Base-by-base conservation (phyloP, 2,329 filamentous ascomycete species). In the Cladorrhinum sp. region DNA sequence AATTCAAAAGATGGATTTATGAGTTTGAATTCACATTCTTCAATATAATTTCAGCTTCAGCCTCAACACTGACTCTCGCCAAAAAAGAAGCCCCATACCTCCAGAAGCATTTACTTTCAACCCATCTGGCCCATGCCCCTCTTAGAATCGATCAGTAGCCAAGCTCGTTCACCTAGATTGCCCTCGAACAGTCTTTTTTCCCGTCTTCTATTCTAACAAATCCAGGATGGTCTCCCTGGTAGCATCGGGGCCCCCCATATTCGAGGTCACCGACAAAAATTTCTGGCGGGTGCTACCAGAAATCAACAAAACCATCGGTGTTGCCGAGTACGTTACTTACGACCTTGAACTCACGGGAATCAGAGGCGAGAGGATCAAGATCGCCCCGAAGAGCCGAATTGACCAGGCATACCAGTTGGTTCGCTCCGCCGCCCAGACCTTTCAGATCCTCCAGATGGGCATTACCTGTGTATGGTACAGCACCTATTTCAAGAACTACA, bases 311-410 rank as follows among this genome's bases (percentile, higher is more conserved):
- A 63, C 67, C 1, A 72, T 76, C 6, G 61, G 69, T 6, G 59
- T 64, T 9, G 70, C 73, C 0, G 62, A 69, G 0, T 75, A 71
- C 58, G 67, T 75, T 0, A 65, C 72, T 6, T 65, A 78, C 3
- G 75, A 77, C 53, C 52, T 77, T 38, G 75, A 77, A 65, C 77
- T 77, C 74, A 71, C 69, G 1, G 75, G 75, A 4, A 71, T 76
- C 32, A 29, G 29, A 7, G 50, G 41, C 27, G 41, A 49, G 3
- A 27, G 22, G 18, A n/a, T 20, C 22, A 22, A 0, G n/a, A 59
- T 59, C 8, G 41, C 57, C 2, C 56, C 62, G 22, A 62, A 27
- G 24, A 13, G 10, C n/a, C 54, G 62, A 6, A 29, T 67, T 2
- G 58, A 69, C 9, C 53, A 70, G 2, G 58, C 56, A 3, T 78